Percentiles rank a stretch among this genome's conserved stretches.
phyloP scores from a whole-genome alignment of 2,329 filamentous ascomycete species.

The Venturia aucupariae region DNA sequence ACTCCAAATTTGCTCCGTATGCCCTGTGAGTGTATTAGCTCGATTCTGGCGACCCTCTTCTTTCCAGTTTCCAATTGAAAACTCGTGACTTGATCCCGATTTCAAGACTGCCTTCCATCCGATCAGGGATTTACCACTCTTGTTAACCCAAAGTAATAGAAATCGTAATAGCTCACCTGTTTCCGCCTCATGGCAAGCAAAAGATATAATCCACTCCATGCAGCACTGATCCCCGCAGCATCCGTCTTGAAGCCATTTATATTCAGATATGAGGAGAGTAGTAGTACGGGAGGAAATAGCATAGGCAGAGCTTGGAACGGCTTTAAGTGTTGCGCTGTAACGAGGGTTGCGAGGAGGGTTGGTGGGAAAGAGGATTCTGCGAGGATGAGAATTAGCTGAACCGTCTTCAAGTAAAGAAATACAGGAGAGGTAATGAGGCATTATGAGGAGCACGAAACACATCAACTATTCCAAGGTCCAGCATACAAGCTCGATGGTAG shows the following conservation, averaged over 20 bases:
- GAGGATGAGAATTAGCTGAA: constrained; percentile 12
- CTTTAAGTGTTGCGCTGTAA: constrained; percentile 57
- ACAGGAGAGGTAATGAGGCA: background rate
- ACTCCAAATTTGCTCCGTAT: constrained; percentile 40
- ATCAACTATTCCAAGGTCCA: background rate
- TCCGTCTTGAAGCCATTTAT: constrained; percentile 54
- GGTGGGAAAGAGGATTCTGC: constrained; percentile 56
- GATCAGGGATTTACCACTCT: too few species aligned
- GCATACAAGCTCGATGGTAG: background rate
- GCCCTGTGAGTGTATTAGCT: constrained; percentile 21
- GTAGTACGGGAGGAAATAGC: constrained; percentile 56
- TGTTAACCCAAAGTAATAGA: too few species aligned
- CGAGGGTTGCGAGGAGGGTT: constrained; percentile 54
- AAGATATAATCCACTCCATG: constrained; percentile 58
- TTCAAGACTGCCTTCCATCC: background rate
- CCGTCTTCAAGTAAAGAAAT: background rate
- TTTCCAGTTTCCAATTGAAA: background rate
- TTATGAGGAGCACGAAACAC: background rate
- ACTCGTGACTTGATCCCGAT: too few species aligned
- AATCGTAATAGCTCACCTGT: constrained; percentile 28
- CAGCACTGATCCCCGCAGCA: constrained; percentile 52
- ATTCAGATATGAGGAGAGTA: constrained; percentile 59
- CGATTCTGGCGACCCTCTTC: background rate
- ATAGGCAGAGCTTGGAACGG: constrained; percentile 58
- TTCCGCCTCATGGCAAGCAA: constrained; percentile 51